Evolutionary conservation across 225 moss, liverwort and hornwort species (phyloP).

Genomic region (Physcomitrium patens): DNA sequence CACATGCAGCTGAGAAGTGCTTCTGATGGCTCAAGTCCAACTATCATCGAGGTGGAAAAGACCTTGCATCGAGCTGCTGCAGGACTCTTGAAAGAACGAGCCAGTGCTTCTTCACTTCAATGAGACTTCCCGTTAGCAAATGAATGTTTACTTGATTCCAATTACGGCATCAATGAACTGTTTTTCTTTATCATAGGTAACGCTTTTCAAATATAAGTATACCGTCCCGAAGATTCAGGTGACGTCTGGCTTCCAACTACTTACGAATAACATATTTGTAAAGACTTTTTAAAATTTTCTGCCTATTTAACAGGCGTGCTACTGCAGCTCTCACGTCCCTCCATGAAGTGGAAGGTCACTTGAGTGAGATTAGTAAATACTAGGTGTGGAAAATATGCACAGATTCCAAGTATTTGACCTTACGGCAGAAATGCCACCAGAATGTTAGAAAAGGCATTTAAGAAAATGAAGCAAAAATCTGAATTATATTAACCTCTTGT

Average conservation of each 20-base stretch:
- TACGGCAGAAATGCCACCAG: slow-evolving; percentile 1
- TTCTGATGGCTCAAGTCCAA: slow-evolving; percentile 35
- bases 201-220: background rate
- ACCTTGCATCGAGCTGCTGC: slow-evolving; percentile 48
- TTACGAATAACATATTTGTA: slow-evolving; percentile 10
- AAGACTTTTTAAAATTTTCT: slow-evolving; percentile 21
- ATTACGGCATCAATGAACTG: slow-evolving; percentile 18
- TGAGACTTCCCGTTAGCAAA: background rate
- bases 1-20: slow-evolving; percentile 46
- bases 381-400: slow-evolving; percentile 78
- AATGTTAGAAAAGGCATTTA: background rate
- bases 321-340: slow-evolving; percentile 11
- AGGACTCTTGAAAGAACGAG: slow-evolving; percentile 43
- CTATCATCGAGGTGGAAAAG: slow-evolving; percentile 36
- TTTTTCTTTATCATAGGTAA: slow-evolving; percentile 21
- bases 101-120: slow-evolving; percentile 42
- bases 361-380: slow-evolving; percentile 75
- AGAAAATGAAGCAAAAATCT: no score
- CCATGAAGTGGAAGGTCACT: slow-evolving; percentile 41
- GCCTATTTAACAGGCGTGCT: slow-evolving; percentile 16
- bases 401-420: slow-evolving; percentile 12
- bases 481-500: no score
- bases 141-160: background rate
- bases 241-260: slow-evolving; percentile 2
- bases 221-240: background rate